These are phyloP conservation scores for Yamadazyma takamatsuzukensis DNA, from an alignment of 805 yeast species.

Conservation along the genomic window DNA sequence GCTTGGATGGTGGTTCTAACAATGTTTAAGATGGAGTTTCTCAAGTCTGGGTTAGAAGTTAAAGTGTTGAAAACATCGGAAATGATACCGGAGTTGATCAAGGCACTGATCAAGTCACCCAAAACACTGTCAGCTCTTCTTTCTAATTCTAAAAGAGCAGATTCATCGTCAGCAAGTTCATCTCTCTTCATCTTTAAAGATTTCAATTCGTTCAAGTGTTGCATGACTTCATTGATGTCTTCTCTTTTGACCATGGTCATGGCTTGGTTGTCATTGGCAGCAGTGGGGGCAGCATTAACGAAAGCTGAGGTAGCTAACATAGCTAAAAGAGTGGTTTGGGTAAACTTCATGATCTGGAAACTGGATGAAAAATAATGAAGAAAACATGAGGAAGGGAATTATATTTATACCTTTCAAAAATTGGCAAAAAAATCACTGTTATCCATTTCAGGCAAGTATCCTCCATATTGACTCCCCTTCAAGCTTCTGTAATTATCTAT, in stretches of 20 bases:
- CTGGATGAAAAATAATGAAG: neutral
- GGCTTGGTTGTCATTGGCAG: conserved; percentile 5
- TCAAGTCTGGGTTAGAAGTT: conserved; percentile 29
- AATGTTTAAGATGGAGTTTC: conserved; percentile 21
- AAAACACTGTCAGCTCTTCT: conserved; percentile 36
- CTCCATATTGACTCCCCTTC: conserved; percentile 3
- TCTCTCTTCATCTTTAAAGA: conserved; percentile 36
- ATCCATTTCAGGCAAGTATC: conserved; percentile 7
- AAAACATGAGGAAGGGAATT: conserved; percentile 1
- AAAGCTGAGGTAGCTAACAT: conserved; percentile 35
- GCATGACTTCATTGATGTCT: conserved; percentile 31
- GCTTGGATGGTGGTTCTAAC: conserved; percentile 29
- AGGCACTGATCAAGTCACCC: conserved; percentile 33
- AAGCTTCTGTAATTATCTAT: neutral
- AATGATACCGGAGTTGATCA: conserved; percentile 36
- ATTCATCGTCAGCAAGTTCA: conserved; percentile 20
- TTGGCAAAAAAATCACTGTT: neutral
- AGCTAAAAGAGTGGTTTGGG: conserved; percentile 37
- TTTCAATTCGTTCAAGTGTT: conserved; percentile 30
- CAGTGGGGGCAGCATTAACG: conserved; percentile 34
- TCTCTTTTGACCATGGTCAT: conserved; percentile 29
- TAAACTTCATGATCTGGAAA: conserved; percentile 31
- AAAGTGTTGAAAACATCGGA: conserved; percentile 31
- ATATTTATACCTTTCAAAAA: neutral
- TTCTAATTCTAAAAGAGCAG: conserved; percentile 22